Conservation (phyloP, 2,329 filamentous ascomycete species). For the Xenoacremonium recifei region DNA sequence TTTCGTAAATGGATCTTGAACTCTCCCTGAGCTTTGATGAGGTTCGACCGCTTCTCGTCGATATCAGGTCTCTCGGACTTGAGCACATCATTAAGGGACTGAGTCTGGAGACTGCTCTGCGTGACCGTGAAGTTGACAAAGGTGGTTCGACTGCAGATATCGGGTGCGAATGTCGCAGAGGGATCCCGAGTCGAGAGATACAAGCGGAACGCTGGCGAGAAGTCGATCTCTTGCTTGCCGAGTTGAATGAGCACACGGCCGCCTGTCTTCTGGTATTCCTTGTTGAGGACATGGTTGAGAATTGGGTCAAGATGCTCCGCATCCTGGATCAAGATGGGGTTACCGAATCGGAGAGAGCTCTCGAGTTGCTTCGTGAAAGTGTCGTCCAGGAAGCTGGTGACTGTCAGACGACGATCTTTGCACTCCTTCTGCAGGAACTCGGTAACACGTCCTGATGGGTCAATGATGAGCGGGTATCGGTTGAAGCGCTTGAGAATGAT, state of each 20-base stretch:
- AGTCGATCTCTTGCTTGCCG: slow-evolving; percentile 98
- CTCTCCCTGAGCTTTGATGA: slow-evolving; percentile 98
- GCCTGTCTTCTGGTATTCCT: slow-evolving; percentile 98
- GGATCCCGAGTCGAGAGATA: slow-evolving; percentile 95
- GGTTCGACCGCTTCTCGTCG: slow-evolving; percentile 91
- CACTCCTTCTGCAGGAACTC: slow-evolving; percentile 95
- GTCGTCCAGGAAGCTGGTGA: slow-evolving; percentile 97
- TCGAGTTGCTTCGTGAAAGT: slow-evolving; percentile 98
- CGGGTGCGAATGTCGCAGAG: slow-evolving; percentile 90
- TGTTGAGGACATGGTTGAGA: slow-evolving; percentile 97
- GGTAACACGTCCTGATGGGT: slow-evolving; percentile 90
- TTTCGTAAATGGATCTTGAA: slow-evolving; percentile 98
- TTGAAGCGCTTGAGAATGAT: slow-evolving; percentile 98
- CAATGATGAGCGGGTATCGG: slow-evolving; percentile 95
- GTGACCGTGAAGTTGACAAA: slow-evolving; percentile 99
- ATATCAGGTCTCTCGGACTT: slow-evolving; percentile 98
- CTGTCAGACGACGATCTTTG: slow-evolving; percentile 88
- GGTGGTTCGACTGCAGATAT: slow-evolving; percentile 96
- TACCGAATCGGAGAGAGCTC: slow-evolving; percentile 94
- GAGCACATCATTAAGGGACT: slow-evolving; percentile 94
- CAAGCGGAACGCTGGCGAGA: slow-evolving; percentile 93
- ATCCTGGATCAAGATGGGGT: slow-evolving; percentile 97
- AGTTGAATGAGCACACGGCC: slow-evolving; percentile 97
- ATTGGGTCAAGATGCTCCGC: slow-evolving; percentile 96
- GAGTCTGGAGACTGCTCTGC: slow-evolving; percentile 96